Percentiles rank a stretch among this genome's conserved stretches.
Conservation (phyloP, 2,329 filamentous ascomycete species). For the Phialocephala sp. region DNA sequence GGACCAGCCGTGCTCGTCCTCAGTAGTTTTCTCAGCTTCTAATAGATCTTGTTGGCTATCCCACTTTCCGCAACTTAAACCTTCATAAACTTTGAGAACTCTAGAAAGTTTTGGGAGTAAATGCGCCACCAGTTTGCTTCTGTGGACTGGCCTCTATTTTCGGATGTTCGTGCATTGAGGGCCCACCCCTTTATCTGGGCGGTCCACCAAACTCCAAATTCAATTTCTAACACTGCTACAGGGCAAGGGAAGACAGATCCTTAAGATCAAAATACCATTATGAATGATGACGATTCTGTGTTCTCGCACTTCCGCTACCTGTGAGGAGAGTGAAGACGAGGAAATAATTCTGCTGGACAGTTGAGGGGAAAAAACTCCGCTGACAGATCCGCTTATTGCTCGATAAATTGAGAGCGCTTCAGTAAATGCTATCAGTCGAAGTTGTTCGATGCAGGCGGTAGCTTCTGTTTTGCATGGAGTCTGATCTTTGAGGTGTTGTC, state of each 20-base stretch:
- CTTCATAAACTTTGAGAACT: not conserved
- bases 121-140: not conserved
- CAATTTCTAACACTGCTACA: not conserved
- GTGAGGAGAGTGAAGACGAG: not conserved
- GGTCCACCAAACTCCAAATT: conserved; percentile 2
- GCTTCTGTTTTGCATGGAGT: not conserved
- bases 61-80: not conserved
- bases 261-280: conserved; percentile 2
- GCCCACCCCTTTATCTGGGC: not conserved
- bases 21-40: not conserved
- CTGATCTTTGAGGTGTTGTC: not conserved
- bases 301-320: not conserved
- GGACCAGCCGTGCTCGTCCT: no score
- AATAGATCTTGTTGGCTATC: not conserved
- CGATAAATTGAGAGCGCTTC: not conserved
- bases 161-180: conserved; percentile 6
- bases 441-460: not conserved
- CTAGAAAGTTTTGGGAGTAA: not conserved
- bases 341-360: conserved; percentile 6
- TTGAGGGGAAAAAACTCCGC: not conserved
- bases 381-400: not conserved
- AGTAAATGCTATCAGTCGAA: not conserved
- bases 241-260: not conserved
- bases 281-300: not conserved
- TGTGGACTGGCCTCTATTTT: not conserved